Percentiles rank a stretch among this genome's conserved stretches.
phyloP scores from a whole-genome alignment of 2,329 filamentous ascomycete genomes.

The Teratosphaeria gauchensis region DNA sequence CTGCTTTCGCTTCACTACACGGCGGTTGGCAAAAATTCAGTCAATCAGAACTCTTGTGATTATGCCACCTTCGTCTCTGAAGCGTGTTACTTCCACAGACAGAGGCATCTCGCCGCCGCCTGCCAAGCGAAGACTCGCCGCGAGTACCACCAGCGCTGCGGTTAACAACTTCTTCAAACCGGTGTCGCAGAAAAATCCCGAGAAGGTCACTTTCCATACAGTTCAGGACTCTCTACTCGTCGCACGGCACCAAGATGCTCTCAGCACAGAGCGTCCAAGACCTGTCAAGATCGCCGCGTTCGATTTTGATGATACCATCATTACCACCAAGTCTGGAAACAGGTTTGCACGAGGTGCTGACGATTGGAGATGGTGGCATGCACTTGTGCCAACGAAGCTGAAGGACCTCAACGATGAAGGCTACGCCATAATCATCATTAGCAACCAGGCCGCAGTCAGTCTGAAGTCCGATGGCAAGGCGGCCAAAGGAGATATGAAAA shows the following conservation, averaged over 20 bases:
- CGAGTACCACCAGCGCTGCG: slow-evolving; percentile 50
- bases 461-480: slow-evolving; percentile 59
- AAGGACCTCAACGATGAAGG: slow-evolving; percentile 62
- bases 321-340: slow-evolving; percentile 70
- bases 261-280: slow-evolving; percentile 11
- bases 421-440: slow-evolving; percentile 69
- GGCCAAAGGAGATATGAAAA: slow-evolving; percentile 57
- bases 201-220: slow-evolving; percentile 60
- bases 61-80: slow-evolving; percentile 16
- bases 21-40: not conserved
- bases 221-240: slow-evolving; percentile 64
- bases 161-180: slow-evolving; percentile 85
- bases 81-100: slow-evolving; percentile 31
- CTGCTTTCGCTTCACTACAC: not conserved
- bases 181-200: slow-evolving; percentile 70
- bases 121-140: slow-evolving; percentile 45
- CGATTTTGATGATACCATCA: slow-evolving; percentile 78
- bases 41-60: not conserved
- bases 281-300: slow-evolving; percentile 60
- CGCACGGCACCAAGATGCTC: slow-evolving; percentile 49
- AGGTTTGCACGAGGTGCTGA: slow-evolving; percentile 58
- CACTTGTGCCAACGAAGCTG: slow-evolving; percentile 56
- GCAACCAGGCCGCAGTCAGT: slow-evolving; percentile 78
- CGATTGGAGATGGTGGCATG: slow-evolving; percentile 95
- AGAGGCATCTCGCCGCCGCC: slow-evolving; percentile 48